Percentiles rank a stretch among this genome's conserved stretches.
phyloP scores from a whole-genome alignment of 2,329 filamentous ascomycete species.

The Celoporthe dispersa region DNA sequence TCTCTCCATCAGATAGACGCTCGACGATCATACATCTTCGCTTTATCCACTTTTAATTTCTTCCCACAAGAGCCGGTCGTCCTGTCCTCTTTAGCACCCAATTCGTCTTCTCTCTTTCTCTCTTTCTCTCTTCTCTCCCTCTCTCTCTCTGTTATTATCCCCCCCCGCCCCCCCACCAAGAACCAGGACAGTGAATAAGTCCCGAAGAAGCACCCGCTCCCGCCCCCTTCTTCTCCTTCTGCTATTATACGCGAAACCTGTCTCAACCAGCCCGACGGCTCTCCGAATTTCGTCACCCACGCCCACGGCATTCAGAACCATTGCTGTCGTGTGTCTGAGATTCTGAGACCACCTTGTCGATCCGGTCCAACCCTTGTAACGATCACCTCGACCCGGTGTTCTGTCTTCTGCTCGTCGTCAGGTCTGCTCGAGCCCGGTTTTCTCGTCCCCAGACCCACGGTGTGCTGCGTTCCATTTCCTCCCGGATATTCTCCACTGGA shows the following conservation, averaged over 20 bases:
- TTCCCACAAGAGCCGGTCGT: background rate
- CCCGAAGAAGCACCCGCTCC: background rate
- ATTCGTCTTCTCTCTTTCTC: background rate
- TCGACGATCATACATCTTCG: background rate
- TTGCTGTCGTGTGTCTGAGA: conserved; percentile 22
- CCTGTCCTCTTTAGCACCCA: background rate
- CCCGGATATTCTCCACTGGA: background rate
- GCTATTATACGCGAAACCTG: conserved; percentile 22
- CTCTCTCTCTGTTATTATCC: background rate
- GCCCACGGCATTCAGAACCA: conserved; percentile 20
- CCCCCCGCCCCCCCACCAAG: background rate
- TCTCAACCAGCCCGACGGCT: conserved; percentile 22
- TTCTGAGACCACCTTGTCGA: conserved; percentile 22
- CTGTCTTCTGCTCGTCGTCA: background rate
- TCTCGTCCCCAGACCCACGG: background rate
- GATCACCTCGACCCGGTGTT: background rate
- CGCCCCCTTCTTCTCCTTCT: background rate
- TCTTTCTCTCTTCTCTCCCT: background rate
- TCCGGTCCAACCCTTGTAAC: background rate
- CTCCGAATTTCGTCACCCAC: conserved; percentile 16
- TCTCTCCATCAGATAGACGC: background rate
- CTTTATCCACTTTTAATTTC: conserved; percentile 1
- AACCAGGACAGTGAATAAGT: background rate
- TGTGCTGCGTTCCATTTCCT: background rate
- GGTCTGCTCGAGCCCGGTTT: background rate